Evolutionary conservation across 208 protist species (phyloP), one percentile per base, ranked within the genome.

Genomic region (Jaenimonas drosophilae): DNA sequence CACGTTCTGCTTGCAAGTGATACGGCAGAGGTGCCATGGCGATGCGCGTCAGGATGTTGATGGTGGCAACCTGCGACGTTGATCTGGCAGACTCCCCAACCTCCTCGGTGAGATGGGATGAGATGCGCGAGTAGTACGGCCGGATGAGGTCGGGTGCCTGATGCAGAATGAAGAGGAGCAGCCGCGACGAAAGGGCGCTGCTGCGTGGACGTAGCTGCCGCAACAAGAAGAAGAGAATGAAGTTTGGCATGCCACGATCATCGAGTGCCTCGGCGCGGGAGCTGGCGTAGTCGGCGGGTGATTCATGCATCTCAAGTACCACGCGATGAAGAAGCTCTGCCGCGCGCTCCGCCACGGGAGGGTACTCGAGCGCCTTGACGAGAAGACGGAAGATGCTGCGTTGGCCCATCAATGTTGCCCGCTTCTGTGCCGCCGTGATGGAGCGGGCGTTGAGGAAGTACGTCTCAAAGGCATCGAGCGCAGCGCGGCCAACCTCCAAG

Each of bases 181-280:
- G 32, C 12, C 63, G 72, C 16, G 79, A 64, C 28, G 70, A 66
- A 7, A 66, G 61, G 17, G 66, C 65, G 43, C 68, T 83, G 28
- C 54, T 70, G 54, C 79, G 82, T 30, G 86, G 81, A 20, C 66
- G 68, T 20, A 94, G 57, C 41, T 82, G 74, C 16, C 81, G 78
- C 29, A 94, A 65, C n/a, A 94, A 64, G 31, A 87, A 76, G 49
- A 94, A 91, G 41, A 94, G 74, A 20, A 88, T 43, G 44, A 78
- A 90, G 58, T 94, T 94, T 24, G 86, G 86, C 86, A 94, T 91
- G 21, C 86, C 86, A 20, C 66, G 64, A 21, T 77, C 73, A 34
- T 91, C 81, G 7, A 67, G 64, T 16, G 70, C 45, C 49, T 94
- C 81, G 14, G 77, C 47, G 17, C 75, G 75, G 23, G 64, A 72